Base-by-base conservation (phyloP, 371 early-diverging fungal species). In the Gilbertella persicaria region DNA sequence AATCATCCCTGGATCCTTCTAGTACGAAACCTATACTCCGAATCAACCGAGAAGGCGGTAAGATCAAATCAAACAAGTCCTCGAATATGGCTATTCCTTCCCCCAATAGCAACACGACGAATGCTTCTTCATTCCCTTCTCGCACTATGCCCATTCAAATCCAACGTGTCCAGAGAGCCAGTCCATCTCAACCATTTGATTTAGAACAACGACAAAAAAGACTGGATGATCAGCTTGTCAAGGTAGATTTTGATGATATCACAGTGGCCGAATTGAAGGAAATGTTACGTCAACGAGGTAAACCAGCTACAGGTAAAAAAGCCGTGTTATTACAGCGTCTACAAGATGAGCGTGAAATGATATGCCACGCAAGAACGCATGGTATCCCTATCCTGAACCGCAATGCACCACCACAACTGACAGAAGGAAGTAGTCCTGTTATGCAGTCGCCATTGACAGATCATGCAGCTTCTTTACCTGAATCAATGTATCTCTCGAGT, bases 261-360 rank as follows among this genome's bases (percentile, higher is more conserved):
- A 90, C 90, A 0, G 90, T 90, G 0, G 69, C 83, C 4, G 88
- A 89, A 60, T 66, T 90, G 24, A 90, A 90, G 54, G 89, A 90
- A 16, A 80, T 87, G 79, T 59, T 90, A 29, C 64, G 87, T 17
- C 80, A 83, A 51, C 75, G 90, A 28, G 86, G 87, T 2, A 82
- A 84, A 40, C 86, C 83, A 6, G 83, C 86, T 10, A 79, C 84
- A 5, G 90, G 90, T 6, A 87, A 86, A 62, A 90, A 90, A 51
- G 86, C 85, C 0, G 63, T 85, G 4, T 52, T 87, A 23, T 66
- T 83, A 30, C 79, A 84, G 62, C 60, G 88, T 9, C 51, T 88
- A 0, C 73, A 80, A 59, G 78, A 73, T 13, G 83, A 85, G 66
- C 65, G 75, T 14, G 66, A 64, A 5, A 50, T 65, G 43, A n/a